Base-by-base conservation (phyloP, 805 yeast species). In the Cyberlindnera mississippiensis region DNA sequence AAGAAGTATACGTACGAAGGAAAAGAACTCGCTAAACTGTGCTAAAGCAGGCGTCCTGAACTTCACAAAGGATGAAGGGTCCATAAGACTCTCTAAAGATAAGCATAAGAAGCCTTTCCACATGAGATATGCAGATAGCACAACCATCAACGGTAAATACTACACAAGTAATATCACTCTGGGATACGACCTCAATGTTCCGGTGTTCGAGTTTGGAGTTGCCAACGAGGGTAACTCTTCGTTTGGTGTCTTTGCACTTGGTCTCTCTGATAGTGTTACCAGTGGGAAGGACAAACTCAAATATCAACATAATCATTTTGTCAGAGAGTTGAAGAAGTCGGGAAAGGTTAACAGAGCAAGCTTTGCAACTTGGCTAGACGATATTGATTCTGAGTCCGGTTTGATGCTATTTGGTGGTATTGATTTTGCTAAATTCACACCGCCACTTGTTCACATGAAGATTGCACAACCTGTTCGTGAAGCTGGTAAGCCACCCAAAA, bases 81-180 rank as follows among this genome's bases (percentile, higher is more conserved):
- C n/a, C 14, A 0, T 20, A 6, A 20, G 24, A 20, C 24, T 20
- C 9, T 6, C 24, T 6, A 20, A 20, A 9, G 24, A 20, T 9
- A 20, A 20, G 9, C 6, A 20, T 6, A 20, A 20, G 8, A 20
- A 20, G 9, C 24, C 24, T 20, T 20, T 20, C 24, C 24, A 20
- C 4, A 20, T 36, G 9, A 26, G 35, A 10, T 42, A 42, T 22
- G 31, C 28, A 34, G 83, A 78, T 49, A 58, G 68, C 6, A 61
- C 71, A 9, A 66, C 56, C 37, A 80, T 78, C 6, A 37, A 55
- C 2, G 86, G 85, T 9, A 46, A 52, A 13, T 78, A 76, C 74
- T 91, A 86, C 28, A 46, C 45, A 10, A 67, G 60, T 33, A 26
- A 28, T 1, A 4, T 48, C 18, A 33, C 33, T n/a, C 10, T 45